Evolutionary conservation across 495 filamentous ascomycete species (phyloP).

Genomic region (Parathielavia hyrcaniae): DNA sequence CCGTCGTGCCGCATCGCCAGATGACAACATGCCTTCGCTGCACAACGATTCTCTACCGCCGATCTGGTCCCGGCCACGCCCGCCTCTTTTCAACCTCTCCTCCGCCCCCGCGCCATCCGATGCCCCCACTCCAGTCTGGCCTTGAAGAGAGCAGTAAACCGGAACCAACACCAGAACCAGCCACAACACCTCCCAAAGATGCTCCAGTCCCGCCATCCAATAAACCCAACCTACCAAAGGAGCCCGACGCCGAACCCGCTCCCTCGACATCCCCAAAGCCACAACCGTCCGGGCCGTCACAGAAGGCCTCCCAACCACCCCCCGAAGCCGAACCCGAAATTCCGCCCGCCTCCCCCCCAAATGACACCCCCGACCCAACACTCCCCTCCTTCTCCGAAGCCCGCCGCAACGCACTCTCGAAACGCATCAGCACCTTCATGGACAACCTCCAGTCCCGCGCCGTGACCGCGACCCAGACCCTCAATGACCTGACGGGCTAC

Average conservation of each 20-base stretch:
- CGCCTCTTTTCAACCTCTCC: constrained; percentile 23
- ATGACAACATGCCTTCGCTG: constrained; percentile 18
- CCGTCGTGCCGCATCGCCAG: not conserved
- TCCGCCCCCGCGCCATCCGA: constrained; percentile 14
- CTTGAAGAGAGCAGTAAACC: not conserved
- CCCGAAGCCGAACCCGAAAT: not conserved
- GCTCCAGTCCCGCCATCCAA: not conserved
- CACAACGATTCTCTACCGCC: constrained; percentile 4
- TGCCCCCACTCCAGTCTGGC: not conserved
- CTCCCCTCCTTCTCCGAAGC: constrained; percentile 75
- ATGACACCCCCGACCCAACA: constrained; percentile 25
- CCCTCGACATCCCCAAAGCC: not conserved
- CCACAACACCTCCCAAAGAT: not conserved
- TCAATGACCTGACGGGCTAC: constrained; percentile 94
- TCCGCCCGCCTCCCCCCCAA: not conserved
- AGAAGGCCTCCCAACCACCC: not conserved
- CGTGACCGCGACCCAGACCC: constrained; percentile 73
- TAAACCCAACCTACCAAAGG: not conserved
- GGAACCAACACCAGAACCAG: not conserved
- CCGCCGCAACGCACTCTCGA: constrained; percentile 64
- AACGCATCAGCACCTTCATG: constrained; percentile 72
- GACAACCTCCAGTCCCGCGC: constrained; percentile 81
- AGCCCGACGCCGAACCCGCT: constrained; percentile 1
- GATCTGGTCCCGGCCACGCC: not conserved
- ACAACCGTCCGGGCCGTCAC: not conserved